Evolutionary conservation across 495 filamentous ascomycete genomes (phyloP), one percentile per base, ranked within the genome.

Genomic region (Jackrogersella minutella): DNA sequence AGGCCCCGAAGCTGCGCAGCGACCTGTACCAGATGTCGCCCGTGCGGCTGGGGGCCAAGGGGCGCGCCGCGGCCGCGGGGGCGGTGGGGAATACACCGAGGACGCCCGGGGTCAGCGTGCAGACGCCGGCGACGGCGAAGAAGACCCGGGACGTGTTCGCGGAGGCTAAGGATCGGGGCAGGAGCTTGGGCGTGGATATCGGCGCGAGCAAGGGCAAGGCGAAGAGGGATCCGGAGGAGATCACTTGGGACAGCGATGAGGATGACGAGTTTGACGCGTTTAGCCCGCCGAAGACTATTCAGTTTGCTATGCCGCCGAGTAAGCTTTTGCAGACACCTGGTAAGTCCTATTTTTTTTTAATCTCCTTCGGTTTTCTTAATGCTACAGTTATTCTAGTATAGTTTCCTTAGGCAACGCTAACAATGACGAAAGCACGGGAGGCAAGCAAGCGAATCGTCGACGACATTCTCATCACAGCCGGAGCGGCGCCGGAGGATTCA

Each of bases 211-310:
- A 77, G 57, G 64, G 76, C 6, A 83, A 76, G 55, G 64, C 49
- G 30, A 68, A 73, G 13, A 73, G 68, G 49, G 75, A 73, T n/a
- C 76, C 74, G 21, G 80, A 81, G 39, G 83, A 85, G 72, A 83
- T 85, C 16, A 77, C 74, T 10, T 93, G 90, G 88, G 87, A 91
- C 30, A 90, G 86, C 58, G 81, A 84, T 50, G 81, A 80, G 49
- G 82, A 85, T 61, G 85, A 90, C 39, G 85, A 88, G 1, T 86
- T 87, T 37, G 83, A 83, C 1, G 91, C 87, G 0, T 86, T 93
- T 68, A 96, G 92, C 70, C 95, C 96, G 33, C 95, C 95, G 0
- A 97, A 97, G 79, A 99, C 95, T 22, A 97, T 99, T 75, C 93
- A 97, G 72, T 99, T 99, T 73, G 90, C 92, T 69, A 81, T 99